Evolutionary conservation across 1,284 basidiomycete species (phyloP), one percentile per base, ranked within the genome.

Genomic region (Cystobasidium pallidum): DNA sequence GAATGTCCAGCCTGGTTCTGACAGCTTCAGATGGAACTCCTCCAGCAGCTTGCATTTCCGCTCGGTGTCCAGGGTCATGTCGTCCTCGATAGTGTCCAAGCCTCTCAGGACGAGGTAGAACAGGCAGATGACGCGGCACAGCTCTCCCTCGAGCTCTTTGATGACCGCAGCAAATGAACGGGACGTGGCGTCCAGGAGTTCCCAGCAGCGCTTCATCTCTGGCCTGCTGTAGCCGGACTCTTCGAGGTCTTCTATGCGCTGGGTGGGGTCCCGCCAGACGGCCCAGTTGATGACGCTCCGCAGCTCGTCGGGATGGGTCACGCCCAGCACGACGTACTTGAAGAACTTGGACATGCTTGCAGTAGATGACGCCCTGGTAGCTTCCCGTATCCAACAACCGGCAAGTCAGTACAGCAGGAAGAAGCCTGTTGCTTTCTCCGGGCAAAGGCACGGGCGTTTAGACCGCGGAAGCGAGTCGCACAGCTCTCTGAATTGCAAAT

Each of bases 51-150:
- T 90, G 72, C 95, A 89, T 81, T 99, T 99, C 77, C 88, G 82
- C 13, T 88, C 84, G 81, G 94, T 90, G 0, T 91, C 86, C 72
- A 99, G 87, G 2, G 94, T 92, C 94, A 98, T 99, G 83, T 99
- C 95, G 81, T 99, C 95, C 81, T 99, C 95, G 74, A 99, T 87
- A 13, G 96, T 99, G 82, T 99, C 96, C 36, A 99, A 84, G 0
- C 88, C 95, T 30, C 95, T 88, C 6, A 99, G 86, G 3, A 95
- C 90, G 64, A 99, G 87, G 82, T 99, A 99, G 83, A 97, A 99
- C 74, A 99, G 28, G 88, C 91, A 83, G 78, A 94, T 94, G 57
- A 91, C 90, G 73, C 95, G 85, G 3, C 93, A 92, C 72, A 99
- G 84, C 80, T 98, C 95, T 1, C 94, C 95, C 62, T 99, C 94